Evolutionary conservation across 805 yeast species (phyloP), one percentile per base, ranked within the genome.

Genomic region (Sugiyamaella americana): DNA sequence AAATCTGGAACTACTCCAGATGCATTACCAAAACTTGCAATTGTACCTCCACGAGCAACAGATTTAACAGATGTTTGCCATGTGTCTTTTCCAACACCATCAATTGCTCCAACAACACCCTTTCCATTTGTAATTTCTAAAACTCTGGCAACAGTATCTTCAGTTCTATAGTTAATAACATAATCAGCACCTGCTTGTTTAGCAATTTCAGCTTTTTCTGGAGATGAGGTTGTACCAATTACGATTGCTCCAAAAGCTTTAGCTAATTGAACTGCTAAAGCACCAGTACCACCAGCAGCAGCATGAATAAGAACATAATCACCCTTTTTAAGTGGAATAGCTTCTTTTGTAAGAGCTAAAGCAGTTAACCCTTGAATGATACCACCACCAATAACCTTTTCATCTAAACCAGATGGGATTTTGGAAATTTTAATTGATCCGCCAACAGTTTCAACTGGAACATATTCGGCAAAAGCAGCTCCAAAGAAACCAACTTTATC

Each of bases 221-320:
- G 77, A 10, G 86, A 72, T 1, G 96, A 87, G 4, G 94, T 93
- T 34, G 84, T 72, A 2, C 94, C 96, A 65, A 89, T 87, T 40
- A 80, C 88, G 52, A 77, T 80, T 3, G 88, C 96, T 18, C 95
- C 95, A 41, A 68, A 71, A 20, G 65, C 58, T 24, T 71, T 63
- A 42, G 83, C 65, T 64, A 88, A 67, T 63, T 88, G 96, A 42
- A 73, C 70, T 45, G 87, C 67, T 17, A 86, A 55, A 43, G 77
- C 73, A 3, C 98, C 98, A 43, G 86, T 91, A 47, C 97, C 96
- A 40, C 97, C 98, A 2, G 97, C 96, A 5, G 96, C 96, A 3
- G 97, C 97, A 69, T 88, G 87, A 21, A 87, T 80, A 40, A 89
- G 71, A 38, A 84, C 75, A 55, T 66, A 74, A 49, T 91, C 96